A percentile compares a stretch with the other conserved stretches of the same genome.
phyloP scores from a whole-genome alignment of 805 yeast genomes.

The Ascoidea rubescens region DNA sequence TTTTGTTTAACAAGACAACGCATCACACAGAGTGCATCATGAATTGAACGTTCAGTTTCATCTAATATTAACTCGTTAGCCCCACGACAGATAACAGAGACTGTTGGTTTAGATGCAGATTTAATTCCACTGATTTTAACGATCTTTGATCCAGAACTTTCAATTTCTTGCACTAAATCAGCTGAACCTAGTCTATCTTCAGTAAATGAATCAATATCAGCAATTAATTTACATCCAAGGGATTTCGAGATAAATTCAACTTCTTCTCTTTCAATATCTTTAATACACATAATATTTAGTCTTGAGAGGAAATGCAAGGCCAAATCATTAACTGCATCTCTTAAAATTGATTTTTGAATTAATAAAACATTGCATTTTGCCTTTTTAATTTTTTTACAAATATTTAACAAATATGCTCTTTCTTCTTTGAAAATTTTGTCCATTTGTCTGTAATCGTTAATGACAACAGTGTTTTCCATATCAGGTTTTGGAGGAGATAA shows the following conservation, averaged over 20 bases:
- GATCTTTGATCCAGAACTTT: conserved; percentile 78
- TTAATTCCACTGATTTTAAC: conserved; percentile 80
- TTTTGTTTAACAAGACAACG: conserved; percentile 70
- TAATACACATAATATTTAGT: conserved; percentile 84
- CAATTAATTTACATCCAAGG: conserved; percentile 89
- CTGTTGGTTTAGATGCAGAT: conserved; percentile 34
- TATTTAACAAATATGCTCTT: conserved; percentile 85
- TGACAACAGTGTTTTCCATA: conserved; percentile 94
- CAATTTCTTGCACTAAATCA: conserved; percentile 84
- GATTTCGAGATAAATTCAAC: conserved; percentile 76
- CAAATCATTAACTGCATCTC: conserved; percentile 91
- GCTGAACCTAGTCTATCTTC: conserved; percentile 90
- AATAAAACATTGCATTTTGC: conserved; percentile 88
- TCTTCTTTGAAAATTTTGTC: conserved; percentile 97
- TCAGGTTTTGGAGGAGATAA: conserved; percentile 95
- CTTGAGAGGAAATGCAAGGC: conserved; percentile 91
- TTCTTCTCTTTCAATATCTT: conserved; percentile 93
- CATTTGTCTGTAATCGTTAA: conserved; percentile 97
- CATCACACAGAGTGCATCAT: conserved; percentile 90
- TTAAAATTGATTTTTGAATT: conserved; percentile 82
- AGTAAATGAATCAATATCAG: conserved; percentile 84
- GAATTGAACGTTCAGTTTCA: conserved; percentile 94
- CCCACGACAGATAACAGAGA: conserved; percentile 87
- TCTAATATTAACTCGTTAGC: conserved; percentile 84
- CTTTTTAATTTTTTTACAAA: conserved; percentile 92